phyloP scores from a whole-genome alignment of 441 rosid species.

The Gossypium schwendimanii region DNA sequence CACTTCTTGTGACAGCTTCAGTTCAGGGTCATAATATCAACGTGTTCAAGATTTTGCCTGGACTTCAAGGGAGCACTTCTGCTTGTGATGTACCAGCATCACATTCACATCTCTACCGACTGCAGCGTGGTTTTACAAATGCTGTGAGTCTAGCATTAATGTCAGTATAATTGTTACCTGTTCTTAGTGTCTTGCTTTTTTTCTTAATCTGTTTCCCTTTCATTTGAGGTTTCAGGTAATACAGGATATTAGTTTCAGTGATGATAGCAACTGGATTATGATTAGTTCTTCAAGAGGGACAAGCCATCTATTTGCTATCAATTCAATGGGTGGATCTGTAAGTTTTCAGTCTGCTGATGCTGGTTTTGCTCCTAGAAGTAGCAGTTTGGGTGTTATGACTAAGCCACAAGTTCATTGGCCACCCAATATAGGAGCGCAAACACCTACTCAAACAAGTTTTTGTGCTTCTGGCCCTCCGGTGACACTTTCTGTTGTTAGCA shows the following conservation, averaged over 20 bases:
- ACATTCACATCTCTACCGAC: constrained; percentile 67
- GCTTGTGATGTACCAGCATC: constrained; percentile 35
- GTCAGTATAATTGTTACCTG: constrained; percentile 8
- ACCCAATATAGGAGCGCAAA: constrained; percentile 23
- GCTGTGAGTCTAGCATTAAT: constrained; percentile 53
- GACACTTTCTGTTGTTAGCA: constrained; percentile 61
- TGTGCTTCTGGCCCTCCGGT: constrained; percentile 53
- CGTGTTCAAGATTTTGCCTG: constrained; percentile 73
- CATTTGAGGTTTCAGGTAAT: constrained; percentile 54
- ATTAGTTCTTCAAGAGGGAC: constrained; percentile 93
- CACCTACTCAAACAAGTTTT: constrained; percentile 30
- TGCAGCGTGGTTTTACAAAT: constrained; percentile 91
- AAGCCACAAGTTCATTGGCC: constrained; percentile 38
- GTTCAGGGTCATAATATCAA: constrained; percentile 87
- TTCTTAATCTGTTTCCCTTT: neutral
- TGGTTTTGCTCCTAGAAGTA: constrained; percentile 26
- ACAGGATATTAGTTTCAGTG: constrained; percentile 86
- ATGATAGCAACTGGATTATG: constrained; percentile 81
- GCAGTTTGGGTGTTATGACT: constrained; percentile 24
- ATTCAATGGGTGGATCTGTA: constrained; percentile 47
- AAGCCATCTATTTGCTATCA: constrained; percentile 78
- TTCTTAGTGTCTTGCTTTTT: neutral
- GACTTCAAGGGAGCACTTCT: constrained; percentile 32
- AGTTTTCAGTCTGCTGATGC: constrained; percentile 31
- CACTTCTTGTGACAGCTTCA: constrained; percentile 82